Base-by-base conservation (phyloP, 2,329 filamentous ascomycete genomes). In the Trichoderma gracile region DNA sequence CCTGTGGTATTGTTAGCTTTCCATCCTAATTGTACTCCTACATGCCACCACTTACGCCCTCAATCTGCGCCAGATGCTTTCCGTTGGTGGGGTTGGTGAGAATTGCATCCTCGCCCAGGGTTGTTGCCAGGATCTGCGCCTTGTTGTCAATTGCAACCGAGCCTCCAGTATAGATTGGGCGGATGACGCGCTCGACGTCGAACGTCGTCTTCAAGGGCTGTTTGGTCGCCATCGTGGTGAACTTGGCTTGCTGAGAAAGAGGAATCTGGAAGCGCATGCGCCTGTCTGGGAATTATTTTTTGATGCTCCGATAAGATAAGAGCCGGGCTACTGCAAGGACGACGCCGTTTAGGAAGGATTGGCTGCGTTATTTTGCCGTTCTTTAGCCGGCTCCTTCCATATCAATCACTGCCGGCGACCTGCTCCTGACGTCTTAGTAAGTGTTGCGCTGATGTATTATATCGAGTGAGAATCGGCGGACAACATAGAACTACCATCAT, bases 101-200 rank as follows among this genome's bases (percentile, higher is more conserved):
- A 61, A 98, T 80, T 19, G 88, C 93, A 84, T 97, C 92, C 76
- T 99, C 95, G 42, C 91, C 93, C n/a, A 98, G 80, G 42, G 91
- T 93, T 25, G 93, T 93, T 49, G 93, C 94, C 62, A 99, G 83
- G 68, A 98, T 86, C 71, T 86, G 86, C 58, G 93, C 93, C 78
- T 87, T 86, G 75, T 88, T 86, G 80, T 94, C 92, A 67, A 98
- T 84, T 33, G 92, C 88, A 65, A 96, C 88, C 69, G 91, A 89
- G 49, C 95, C 95, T 62, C 95, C 95, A 2, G 94, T 97, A 74
- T 95, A 97, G 56, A 98, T 94, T 21, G 95, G 95, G 71, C 93
- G 91, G 63, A 99, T 90, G 54, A 92, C 91, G 72, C 90, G 87
- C 69, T 85, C 85, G 65, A 90, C 86, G 73, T 96, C 91, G 76